Evolutionary conservation across 805 yeast genomes (phyloP).

Genomic region (Scheffersomyces ergatensis): DNA sequence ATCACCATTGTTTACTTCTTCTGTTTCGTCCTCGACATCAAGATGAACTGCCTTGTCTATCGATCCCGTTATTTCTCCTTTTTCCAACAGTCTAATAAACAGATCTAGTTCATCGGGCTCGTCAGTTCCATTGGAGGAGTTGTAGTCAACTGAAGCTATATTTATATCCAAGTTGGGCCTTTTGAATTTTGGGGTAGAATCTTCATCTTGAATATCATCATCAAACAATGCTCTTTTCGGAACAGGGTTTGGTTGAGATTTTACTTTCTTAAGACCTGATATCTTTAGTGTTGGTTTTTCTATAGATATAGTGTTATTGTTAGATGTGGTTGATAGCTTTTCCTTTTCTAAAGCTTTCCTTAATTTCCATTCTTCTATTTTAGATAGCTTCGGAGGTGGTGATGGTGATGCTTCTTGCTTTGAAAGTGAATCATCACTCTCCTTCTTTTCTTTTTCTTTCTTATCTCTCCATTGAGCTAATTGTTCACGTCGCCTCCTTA

Average conservation of each 20-base stretch:
- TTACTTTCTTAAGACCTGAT: slow-evolving; percentile 5
- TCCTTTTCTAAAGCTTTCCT: slow-evolving; percentile 17
- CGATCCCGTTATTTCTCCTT: too few species aligned
- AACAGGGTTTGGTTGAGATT: slow-evolving; percentile 4
- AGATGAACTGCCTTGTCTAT: slow-evolving; percentile 2
- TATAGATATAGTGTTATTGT: background rate
- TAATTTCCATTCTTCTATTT: slow-evolving; percentile 51
- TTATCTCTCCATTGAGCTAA: slow-evolving; percentile 61
- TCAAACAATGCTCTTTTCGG: slow-evolving; percentile 15
- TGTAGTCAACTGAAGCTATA: background rate
- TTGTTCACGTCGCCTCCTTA: slow-evolving; percentile 46
- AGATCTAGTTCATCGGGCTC: slow-evolving; percentile 40
- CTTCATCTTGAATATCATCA: slow-evolving; percentile 27
- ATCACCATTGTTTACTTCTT: slow-evolving; percentile 15
- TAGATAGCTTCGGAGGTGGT: background rate
- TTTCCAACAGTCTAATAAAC: slow-evolving; percentile 31
- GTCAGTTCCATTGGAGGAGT: slow-evolving; percentile 21
- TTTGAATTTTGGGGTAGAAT: slow-evolving; percentile 14
- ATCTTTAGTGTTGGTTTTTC: slow-evolving; percentile 4
- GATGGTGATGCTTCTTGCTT: background rate
- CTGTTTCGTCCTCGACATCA: background rate
- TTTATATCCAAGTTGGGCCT: slow-evolving; percentile 13
- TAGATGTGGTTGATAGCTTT: background rate
- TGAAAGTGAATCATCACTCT: slow-evolving; percentile 6
- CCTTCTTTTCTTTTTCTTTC: slow-evolving; percentile 35